These are phyloP conservation scores for Cercospora sojina DNA, from an alignment of 2,329 filamentous ascomycete species.

Conservation along the genomic window DNA sequence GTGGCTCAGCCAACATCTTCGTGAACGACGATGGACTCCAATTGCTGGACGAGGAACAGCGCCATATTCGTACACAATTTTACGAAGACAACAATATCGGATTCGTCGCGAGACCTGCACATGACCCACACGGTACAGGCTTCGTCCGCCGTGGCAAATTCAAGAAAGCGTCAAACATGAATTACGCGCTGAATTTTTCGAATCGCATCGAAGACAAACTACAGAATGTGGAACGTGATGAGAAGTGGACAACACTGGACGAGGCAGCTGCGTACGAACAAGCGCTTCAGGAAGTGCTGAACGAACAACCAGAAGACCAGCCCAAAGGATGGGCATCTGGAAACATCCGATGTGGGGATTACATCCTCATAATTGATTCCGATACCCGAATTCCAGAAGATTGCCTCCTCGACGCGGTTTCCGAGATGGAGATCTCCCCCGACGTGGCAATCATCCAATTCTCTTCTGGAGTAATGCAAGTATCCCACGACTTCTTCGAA, in stretches of 20 bases:
- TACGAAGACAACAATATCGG: constrained; percentile 54
- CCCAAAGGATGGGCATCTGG: constrained; percentile 58
- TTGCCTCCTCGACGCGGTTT: constrained; percentile 67
- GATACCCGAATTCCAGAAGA: constrained; percentile 68
- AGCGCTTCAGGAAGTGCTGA: constrained; percentile 52
- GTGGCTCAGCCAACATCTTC: constrained; percentile 75
- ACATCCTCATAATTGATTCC: constrained; percentile 67
- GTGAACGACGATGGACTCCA: constrained; percentile 75
- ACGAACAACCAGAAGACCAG: constrained; percentile 46
- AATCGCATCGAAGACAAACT: constrained; percentile 63
- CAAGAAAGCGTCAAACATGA: constrained; percentile 73
- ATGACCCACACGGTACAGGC: constrained; percentile 46
- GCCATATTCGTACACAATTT: constrained; percentile 47
- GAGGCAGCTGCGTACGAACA: constrained; percentile 51
- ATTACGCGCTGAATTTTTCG: constrained; percentile 64
- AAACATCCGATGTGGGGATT: constrained; percentile 62
- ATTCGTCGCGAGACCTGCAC: constrained; percentile 52
- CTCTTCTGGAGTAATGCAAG: constrained; percentile 73
- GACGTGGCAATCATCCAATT: constrained; percentile 72
- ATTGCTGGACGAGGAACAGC: constrained; percentile 55
- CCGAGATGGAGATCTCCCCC: constrained; percentile 68
- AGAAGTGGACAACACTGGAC: constrained; percentile 39
- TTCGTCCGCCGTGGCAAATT: constrained; percentile 63
- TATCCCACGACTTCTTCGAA: constrained; percentile 70
- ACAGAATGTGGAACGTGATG: constrained; percentile 39